Conservation (phyloP, 2,329 filamentous ascomycete genomes). For the Ustilaginoidea virens region DNA sequence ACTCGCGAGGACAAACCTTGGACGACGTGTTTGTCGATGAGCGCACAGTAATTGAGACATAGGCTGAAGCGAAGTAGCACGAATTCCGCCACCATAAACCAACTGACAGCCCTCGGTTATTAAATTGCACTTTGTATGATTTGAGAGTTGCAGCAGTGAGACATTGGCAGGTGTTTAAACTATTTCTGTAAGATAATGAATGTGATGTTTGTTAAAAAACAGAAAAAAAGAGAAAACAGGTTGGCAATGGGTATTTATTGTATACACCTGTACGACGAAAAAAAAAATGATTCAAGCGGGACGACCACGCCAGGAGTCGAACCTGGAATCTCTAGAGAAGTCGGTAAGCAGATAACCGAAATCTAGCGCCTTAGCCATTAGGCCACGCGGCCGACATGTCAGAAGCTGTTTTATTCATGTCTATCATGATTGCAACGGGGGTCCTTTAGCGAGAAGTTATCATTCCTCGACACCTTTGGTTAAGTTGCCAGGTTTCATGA, state of each 20-base stretch:
- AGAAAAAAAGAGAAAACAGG: no score
- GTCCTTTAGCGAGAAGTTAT: background rate
- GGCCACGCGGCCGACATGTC: conserved; percentile 23
- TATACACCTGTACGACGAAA: conserved; percentile 4
- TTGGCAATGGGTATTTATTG: no score
- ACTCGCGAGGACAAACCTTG: no score
- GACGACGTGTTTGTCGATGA: no score
- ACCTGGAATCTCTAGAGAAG: conserved; percentile 26
- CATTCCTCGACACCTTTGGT: background rate
- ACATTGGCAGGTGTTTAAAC: no score
- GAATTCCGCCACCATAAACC: conserved; percentile 3
- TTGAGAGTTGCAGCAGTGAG: no score
- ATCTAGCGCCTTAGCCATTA: conserved; percentile 29
- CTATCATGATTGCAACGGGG: background rate
- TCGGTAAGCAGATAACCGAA: conserved; percentile 16
- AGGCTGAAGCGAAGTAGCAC: background rate
- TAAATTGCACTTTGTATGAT: no score
- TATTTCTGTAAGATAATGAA: no score
- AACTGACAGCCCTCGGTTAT: no score
- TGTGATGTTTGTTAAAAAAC: no score
- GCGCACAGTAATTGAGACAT: background rate
- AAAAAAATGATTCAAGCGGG: conserved; percentile 3
- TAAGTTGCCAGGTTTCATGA: no score
- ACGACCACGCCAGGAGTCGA: conserved; percentile 28
- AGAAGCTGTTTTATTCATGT: background rate